Conservation (phyloP, 2,329 filamentous ascomycete species). For the Lojkania enalia region DNA sequence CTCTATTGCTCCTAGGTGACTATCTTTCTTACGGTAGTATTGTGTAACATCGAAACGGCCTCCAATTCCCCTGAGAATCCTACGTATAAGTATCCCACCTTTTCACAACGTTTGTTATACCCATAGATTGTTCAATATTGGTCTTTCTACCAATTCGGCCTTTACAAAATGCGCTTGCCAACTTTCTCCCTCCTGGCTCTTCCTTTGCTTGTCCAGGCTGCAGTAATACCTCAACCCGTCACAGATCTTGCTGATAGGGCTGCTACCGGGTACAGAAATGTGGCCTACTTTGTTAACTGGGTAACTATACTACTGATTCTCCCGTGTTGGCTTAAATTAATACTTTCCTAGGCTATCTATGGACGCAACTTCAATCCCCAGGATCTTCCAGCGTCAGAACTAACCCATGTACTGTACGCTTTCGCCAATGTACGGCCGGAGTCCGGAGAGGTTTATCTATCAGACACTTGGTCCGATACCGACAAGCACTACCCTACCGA, state of each 20-base stretch:
- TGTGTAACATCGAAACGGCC: slow-evolving; percentile 8
- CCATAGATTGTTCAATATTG: slow-evolving; percentile 11
- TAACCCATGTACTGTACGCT: slow-evolving; percentile 45
- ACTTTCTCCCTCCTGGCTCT: slow-evolving; percentile 26
- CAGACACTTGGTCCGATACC: slow-evolving; percentile 42
- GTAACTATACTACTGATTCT: slow-evolving; percentile 21
- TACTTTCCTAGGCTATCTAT: slow-evolving; percentile 38
- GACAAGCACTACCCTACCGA: slow-evolving; percentile 44
- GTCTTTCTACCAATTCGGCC: slow-evolving; percentile 7
- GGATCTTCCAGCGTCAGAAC: slow-evolving; percentile 35
- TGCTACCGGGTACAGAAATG: slow-evolving; percentile 39
- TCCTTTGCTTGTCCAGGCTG: slow-evolving; percentile 20
- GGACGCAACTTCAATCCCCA: slow-evolving; percentile 43
- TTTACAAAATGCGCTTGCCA: slow-evolving; percentile 25
- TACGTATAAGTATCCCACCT: slow-evolving; percentile 22
- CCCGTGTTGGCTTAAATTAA: slow-evolving; percentile 8
- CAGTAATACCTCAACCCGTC: slow-evolving; percentile 25
- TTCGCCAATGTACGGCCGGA: slow-evolving; percentile 45
- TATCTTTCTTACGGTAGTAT: slow-evolving; percentile 6
- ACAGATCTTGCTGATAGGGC: slow-evolving; percentile 20
- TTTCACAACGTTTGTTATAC: slow-evolving; percentile 13
- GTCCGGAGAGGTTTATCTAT: slow-evolving; percentile 43
- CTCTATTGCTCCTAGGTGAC: slow-evolving; percentile 8
- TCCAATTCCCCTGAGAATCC: slow-evolving; percentile 1
- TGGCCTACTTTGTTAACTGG: slow-evolving; percentile 47